These are phyloP conservation scores for Hypsizygus marmoreus DNA, from an alignment of 768 basidiomycete species.

Conservation along the genomic window DNA sequence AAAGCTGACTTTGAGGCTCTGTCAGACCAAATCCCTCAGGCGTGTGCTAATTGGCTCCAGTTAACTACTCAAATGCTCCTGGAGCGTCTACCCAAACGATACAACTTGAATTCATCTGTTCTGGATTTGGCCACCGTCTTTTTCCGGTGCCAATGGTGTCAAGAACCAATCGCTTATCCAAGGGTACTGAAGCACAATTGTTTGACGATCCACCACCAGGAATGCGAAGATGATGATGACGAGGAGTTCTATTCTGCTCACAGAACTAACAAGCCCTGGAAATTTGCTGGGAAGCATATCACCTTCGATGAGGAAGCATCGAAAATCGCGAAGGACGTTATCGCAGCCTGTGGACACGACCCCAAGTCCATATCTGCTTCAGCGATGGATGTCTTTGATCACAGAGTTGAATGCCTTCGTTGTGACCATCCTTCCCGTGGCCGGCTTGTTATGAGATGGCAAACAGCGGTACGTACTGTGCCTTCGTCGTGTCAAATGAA, in stretches of 20 bases:
- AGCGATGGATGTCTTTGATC: conserved; percentile 26
- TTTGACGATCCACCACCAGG: conserved; percentile 8
- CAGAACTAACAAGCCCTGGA: conserved; percentile 19
- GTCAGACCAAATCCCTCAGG: conserved; percentile 4
- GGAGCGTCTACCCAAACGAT: conserved; percentile 15
- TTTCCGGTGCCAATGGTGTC: conserved; percentile 33
- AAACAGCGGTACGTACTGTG: conserved; percentile 26
- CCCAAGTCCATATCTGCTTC: conserved; percentile 18
- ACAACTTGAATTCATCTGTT: conserved; percentile 1
- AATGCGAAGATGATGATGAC: conserved; percentile 8
- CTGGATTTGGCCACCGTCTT: conserved; percentile 32
- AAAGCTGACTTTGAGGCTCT: conserved; percentile 11
- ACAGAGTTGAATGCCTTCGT: conserved; percentile 31
- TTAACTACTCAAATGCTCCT: conserved; percentile 20
- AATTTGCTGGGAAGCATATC: conserved; percentile 21
- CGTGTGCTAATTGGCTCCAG: conserved; percentile 22
- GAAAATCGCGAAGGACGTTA: conserved; percentile 20
- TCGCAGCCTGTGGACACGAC: conserved; percentile 28
- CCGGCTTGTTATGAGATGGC: conserved; percentile 34
- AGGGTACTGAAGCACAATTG: conserved; percentile 31
- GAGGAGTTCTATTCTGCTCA: conserved; percentile 11
- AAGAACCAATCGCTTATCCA: conserved; percentile 32
- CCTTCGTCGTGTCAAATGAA: too few relatives aligned
- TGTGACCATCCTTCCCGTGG: conserved; percentile 21
- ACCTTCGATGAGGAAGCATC: conserved; percentile 30